Evolutionary conservation across 2,329 filamentous ascomycete species (phyloP).

Genomic region (Stagonosporopsis tanaceti): DNA sequence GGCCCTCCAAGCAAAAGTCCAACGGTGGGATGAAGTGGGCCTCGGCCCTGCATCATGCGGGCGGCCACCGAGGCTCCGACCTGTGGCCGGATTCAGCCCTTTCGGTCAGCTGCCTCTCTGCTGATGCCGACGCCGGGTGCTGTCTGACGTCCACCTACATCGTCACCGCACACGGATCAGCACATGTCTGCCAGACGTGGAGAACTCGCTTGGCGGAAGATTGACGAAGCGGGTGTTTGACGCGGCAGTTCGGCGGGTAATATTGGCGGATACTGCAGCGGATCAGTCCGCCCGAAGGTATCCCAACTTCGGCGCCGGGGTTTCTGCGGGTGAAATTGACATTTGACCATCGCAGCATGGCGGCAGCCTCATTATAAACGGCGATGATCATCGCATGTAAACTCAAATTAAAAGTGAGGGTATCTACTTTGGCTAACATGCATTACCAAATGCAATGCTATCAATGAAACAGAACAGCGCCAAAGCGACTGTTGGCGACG

Average conservation of each 20-base stretch:
- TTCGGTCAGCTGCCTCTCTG: neutral
- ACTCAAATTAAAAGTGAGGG: conserved; percentile 16
- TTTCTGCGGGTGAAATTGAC: neutral
- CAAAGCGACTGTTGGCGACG: conserved; percentile 13
- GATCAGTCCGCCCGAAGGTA: conserved; percentile 11
- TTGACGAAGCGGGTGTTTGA: neutral
- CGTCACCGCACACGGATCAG: neutral
- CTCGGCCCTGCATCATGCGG: conserved; percentile 14
- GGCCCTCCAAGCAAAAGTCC: conserved; percentile 22
- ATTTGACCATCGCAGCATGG: neutral
- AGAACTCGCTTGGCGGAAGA: neutral
- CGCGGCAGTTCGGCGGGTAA: conserved; percentile 3
- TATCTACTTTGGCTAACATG: conserved; percentile 11
- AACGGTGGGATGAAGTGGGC: conserved; percentile 13
- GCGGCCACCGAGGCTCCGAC: conserved; percentile 14
- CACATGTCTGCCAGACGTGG: neutral
- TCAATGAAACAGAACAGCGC: conserved; percentile 14
- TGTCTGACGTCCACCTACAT: neutral
- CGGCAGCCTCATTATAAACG: neutral
- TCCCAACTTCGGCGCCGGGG: conserved; percentile 2
- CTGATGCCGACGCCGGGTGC: neutral
- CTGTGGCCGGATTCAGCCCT: conserved; percentile 1
- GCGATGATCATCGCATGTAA: neutral
- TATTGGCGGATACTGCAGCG: conserved; percentile 6
- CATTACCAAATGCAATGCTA: conserved; percentile 17